Evolutionary conservation across 352 stramenopile species (phyloP).

Genomic region (Phytophthora sojae): DNA sequence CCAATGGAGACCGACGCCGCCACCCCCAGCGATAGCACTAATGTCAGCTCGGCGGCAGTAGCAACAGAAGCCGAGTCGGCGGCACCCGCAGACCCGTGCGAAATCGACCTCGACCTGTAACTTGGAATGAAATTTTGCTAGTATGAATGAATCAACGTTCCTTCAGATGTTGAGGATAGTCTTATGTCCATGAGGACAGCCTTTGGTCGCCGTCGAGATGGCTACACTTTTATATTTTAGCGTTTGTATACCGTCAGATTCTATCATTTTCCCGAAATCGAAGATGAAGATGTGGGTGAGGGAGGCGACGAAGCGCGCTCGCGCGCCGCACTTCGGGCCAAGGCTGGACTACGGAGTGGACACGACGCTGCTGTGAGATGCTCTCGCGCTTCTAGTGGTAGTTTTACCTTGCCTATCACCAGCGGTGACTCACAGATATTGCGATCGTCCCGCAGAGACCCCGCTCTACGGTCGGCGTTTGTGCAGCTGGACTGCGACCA

Average conservation of each 20-base stretch:
- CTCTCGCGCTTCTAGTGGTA: not conserved
- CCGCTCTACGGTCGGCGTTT: conserved; percentile 66
- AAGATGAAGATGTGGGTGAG: conserved; percentile 88
- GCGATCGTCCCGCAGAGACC: conserved; percentile 47
- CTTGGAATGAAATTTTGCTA: conserved; percentile 12
- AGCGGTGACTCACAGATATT: conserved; percentile 1
- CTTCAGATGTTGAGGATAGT: not conserved
- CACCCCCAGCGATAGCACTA: conserved; percentile 8
- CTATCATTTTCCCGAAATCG: not conserved
- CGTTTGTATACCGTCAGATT: not conserved
- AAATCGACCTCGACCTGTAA: conserved; percentile 52
- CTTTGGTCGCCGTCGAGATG: not conserved
- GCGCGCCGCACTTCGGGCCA: conserved; percentile 57
- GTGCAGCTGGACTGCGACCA: conserved; percentile 79
- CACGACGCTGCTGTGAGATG: conserved; percentile 52
- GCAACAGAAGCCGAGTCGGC: conserved; percentile 12
- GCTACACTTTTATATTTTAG: not conserved
- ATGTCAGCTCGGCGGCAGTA: conserved; percentile 10
- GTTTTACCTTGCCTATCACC: not conserved
- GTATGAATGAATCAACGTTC: not conserved
- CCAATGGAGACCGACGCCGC: conserved; percentile 25
- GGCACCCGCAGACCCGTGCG: conserved; percentile 35
- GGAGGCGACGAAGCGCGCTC: conserved; percentile 57
- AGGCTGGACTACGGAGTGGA: conserved; percentile 73
- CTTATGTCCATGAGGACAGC: not conserved